phyloP scores from a whole-genome alignment of 306 rosid genomes.

The Malus fusca region DNA sequence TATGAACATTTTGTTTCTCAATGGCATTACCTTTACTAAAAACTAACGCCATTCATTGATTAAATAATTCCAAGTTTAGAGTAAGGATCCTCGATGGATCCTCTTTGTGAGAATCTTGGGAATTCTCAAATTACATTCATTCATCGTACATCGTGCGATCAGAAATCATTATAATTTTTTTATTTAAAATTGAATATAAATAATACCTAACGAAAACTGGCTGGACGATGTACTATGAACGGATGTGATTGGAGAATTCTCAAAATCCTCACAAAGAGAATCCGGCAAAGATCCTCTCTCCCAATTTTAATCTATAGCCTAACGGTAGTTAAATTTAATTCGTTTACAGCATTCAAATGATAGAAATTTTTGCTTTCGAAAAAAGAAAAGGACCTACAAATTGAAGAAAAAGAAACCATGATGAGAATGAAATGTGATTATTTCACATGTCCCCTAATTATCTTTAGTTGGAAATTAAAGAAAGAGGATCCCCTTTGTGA shows the following conservation, averaged over 20 bases:
- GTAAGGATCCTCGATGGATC: too few relatives aligned
- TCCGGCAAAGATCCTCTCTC: too few relatives aligned
- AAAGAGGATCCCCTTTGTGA: too few relatives aligned
- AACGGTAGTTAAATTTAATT: neutral
- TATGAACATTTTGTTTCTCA: too few relatives aligned
- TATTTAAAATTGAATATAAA: too few relatives aligned
- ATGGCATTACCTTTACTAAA: neutral
- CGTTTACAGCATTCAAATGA: neutral
- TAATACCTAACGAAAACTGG: too few relatives aligned
- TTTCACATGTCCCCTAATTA: neutral
- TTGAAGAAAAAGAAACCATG: neutral
- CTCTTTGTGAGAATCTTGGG: too few relatives aligned
- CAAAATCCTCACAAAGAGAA: too few relatives aligned
- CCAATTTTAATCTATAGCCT: neutral
- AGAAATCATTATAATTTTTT: too few relatives aligned
- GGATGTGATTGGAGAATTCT: too few relatives aligned
- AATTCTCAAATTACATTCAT: too few relatives aligned
- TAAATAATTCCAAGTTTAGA: neutral
- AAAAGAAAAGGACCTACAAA: neutral
- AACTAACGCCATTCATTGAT: neutral
- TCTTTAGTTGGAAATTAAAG: neutral
- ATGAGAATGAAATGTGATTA: neutral
- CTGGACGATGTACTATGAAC: fast-evolving
- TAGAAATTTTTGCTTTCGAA: neutral
- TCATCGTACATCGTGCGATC: fast-evolving